Evolutionary conservation across 2,329 filamentous ascomycete genomes (phyloP).

Genomic region (Aureobasidium vineae): DNA sequence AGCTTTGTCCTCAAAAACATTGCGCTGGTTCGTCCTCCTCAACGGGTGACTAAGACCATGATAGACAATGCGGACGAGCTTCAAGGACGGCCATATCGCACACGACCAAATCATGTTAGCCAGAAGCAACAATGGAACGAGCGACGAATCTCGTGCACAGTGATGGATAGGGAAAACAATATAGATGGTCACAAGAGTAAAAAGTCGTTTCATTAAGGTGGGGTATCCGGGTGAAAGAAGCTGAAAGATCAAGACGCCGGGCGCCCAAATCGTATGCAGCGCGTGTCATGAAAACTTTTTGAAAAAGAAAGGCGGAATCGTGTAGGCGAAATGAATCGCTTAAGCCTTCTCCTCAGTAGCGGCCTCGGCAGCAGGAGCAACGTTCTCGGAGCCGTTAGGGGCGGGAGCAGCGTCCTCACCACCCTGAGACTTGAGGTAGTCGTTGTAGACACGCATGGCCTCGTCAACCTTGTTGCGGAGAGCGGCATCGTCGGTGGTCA

Average conservation of each 20-base stretch:
- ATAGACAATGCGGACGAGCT: not conserved
- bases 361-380: constrained; percentile 37
- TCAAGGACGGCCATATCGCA: not conserved
- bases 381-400: constrained; percentile 39
- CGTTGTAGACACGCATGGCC: constrained; percentile 94
- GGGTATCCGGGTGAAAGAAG: constrained; percentile 26
- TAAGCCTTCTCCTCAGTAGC: constrained; percentile 27
- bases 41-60: not conserved
- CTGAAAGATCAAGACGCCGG: constrained; percentile 25
- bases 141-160: constrained; percentile 2
- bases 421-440: constrained; percentile 89
- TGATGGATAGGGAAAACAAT: not conserved
- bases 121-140: not conserved
- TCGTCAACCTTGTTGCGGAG: constrained; percentile 96
- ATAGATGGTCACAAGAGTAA: constrained; percentile 24
- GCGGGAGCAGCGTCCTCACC: constrained; percentile 36
- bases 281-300: constrained; percentile 27
- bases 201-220: constrained; percentile 27
- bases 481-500: constrained; percentile 88
- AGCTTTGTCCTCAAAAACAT: not conserved
- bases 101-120: not conserved
- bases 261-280: constrained; percentile 25
- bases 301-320: constrained; percentile 14
- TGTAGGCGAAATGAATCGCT: constrained; percentile 9
- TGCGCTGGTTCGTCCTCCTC: not conserved